Evolutionary conservation across 331 rosid genomes (phyloP).

Genomic region (Quercus phellos): DNA sequence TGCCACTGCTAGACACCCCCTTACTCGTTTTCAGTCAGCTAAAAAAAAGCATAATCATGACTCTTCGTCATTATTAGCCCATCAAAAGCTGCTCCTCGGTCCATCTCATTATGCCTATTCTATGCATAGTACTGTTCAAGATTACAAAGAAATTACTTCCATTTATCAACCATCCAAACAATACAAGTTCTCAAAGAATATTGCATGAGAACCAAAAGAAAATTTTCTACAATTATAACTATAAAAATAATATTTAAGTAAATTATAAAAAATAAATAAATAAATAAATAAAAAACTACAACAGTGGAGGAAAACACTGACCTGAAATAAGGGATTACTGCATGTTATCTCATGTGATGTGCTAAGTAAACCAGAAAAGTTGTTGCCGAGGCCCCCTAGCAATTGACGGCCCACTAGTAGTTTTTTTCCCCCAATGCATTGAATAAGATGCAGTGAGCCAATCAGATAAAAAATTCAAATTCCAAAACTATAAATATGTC

Average conservation of each 20-base stretch:
- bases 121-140: not conserved
- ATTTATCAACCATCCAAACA: not conserved
- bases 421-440: too few species aligned
- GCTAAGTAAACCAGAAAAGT: constrained; percentile 29
- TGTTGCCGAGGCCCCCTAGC: constrained; percentile 46
- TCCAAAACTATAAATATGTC: too few species aligned
- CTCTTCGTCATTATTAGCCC: not conserved
- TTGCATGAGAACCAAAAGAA: not conserved
- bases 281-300: too few species aligned
- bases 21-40: too few species aligned
- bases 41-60: too few species aligned
- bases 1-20: too few species aligned
- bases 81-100: not conserved
- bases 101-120: not conserved
- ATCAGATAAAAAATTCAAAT: too few species aligned
- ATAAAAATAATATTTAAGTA: too few species aligned
- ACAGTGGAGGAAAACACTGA: constrained; percentile 4
- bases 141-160: not conserved
- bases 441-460: too few species aligned
- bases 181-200: not conserved
- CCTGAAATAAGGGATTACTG: constrained; percentile 37
- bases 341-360: constrained; percentile 40
- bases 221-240: not conserved
- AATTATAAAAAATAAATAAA: too few species aligned
- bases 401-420: constrained; percentile 53